Evolutionary conservation across 1,139 yeast species (phyloP).

Genomic region (Wickerhamiella pararugosa): DNA sequence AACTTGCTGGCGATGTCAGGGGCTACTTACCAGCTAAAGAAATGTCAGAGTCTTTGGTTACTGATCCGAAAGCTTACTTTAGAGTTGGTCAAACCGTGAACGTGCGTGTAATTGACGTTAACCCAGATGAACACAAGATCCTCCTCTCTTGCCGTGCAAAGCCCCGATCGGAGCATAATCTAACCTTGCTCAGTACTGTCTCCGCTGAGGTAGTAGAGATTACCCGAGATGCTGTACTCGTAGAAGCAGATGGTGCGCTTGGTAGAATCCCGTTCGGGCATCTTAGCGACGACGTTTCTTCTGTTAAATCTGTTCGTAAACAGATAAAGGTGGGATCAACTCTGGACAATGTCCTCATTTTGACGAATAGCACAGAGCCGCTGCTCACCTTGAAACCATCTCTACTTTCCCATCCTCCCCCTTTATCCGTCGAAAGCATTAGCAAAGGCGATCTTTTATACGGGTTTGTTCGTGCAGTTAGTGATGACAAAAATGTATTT

Average conservation of each 20-base stretch:
- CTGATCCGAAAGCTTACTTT: conserved; percentile 62
- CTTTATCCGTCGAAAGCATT: conserved; percentile 18
- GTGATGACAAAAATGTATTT: conserved; percentile 57
- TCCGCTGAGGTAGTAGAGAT: conserved; percentile 53
- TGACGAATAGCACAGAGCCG: conserved; percentile 28
- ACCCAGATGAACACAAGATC: conserved; percentile 40
- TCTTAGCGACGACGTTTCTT: conserved; percentile 67
- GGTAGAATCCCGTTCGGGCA: conserved; percentile 60
- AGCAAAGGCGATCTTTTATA: conserved; percentile 33
- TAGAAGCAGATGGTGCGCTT: conserved; percentile 42
- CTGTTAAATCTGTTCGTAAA: conserved; percentile 65
- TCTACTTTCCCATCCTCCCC: conserved; percentile 48
- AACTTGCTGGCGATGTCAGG: conserved; percentile 62
- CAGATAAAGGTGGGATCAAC: conserved; percentile 68
- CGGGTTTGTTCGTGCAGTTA: conserved; percentile 69
- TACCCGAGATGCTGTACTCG: conserved; percentile 46
- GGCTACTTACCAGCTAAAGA: conserved; percentile 80
- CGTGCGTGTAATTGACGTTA: conserved; percentile 48
- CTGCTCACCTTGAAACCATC: conserved; percentile 25
- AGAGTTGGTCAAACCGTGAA: conserved; percentile 73
- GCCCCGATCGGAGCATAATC: conserved; percentile 11
- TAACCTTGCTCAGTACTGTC: conserved; percentile 43
- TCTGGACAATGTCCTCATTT: conserved; percentile 44
- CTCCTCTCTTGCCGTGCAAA: conserved; percentile 59
- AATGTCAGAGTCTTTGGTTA: conserved; percentile 77